phyloP scores from a whole-genome alignment of 805 yeast genomes.

The Priceomyces medius region DNA sequence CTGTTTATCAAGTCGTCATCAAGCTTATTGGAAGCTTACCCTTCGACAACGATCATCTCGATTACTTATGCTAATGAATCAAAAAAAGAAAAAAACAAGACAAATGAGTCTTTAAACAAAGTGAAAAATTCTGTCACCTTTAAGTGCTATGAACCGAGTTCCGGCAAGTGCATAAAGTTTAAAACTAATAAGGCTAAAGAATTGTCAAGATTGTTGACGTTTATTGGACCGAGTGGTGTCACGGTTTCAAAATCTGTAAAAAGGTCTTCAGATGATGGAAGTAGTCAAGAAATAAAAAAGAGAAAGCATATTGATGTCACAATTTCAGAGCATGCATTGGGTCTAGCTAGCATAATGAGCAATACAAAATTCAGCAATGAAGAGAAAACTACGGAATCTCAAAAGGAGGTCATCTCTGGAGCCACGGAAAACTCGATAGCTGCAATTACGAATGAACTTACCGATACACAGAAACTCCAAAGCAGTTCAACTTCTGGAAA shows the following conservation, averaged over 20 bases:
- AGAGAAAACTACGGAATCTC: conserved; percentile 4
- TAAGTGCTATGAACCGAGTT: conserved; percentile 63
- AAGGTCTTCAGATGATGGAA: conserved; percentile 9
- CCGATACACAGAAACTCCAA: conserved; percentile 8
- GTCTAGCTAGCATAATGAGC: conserved; percentile 42
- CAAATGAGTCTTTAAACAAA: conserved; percentile 8
- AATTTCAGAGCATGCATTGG: conserved; percentile 21
- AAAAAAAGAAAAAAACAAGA: conserved; percentile 21
- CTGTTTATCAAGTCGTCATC: conserved; percentile 31
- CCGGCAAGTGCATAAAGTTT: conserved; percentile 60
- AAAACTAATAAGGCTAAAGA: conserved; percentile 67
- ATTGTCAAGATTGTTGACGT: conserved; percentile 67
- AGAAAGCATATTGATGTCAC: neutral
- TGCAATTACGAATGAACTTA: conserved; percentile 9
- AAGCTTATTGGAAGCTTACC: conserved; percentile 35
- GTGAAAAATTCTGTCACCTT: conserved; percentile 44
- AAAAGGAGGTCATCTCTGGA: neutral
- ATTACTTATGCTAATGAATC: conserved; percentile 35
- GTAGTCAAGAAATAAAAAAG: conserved; percentile 9
- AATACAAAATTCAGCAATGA: conserved; percentile 31
- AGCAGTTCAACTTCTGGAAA: conserved; percentile 3
- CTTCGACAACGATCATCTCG: conserved; percentile 33
- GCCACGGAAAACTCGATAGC: conserved; percentile 10
- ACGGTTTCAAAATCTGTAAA: conserved; percentile 22
- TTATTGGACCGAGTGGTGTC: conserved; percentile 70